Conservation (phyloP, 108 stramenopile genomes). For the Aureococcus anophagefferens region DNA sequence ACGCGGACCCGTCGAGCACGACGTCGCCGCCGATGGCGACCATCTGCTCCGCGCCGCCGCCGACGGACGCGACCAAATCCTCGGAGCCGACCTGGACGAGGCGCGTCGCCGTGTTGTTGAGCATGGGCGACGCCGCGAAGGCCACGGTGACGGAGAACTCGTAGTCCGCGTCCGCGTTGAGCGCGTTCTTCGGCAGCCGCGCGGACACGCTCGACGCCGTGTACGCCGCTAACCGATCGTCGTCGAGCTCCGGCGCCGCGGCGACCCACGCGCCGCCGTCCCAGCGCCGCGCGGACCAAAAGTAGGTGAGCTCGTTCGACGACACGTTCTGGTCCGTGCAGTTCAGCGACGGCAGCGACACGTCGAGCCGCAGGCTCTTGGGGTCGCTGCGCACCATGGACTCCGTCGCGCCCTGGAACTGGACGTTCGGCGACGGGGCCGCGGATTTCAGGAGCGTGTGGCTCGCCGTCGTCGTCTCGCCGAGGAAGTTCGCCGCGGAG, state of each 20-base stretch:
- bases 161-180: neutral
- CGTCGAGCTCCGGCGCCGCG: neutral
- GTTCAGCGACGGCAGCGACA: neutral
- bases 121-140: neutral
- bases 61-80: neutral
- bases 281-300: neutral
- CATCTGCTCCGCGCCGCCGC: neutral
- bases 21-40: neutral
- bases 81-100: neutral
- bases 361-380: neutral
- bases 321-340: neutral
- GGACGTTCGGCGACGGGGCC: neutral
- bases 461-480: neutral
- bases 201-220: neutral
- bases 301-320: neutral
- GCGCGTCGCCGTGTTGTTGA: neutral
- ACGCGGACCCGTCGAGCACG: neutral
- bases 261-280: neutral
- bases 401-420: neutral
- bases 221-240: neutral
- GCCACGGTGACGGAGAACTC: neutral
- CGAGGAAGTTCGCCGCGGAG: neutral
- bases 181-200: neutral
- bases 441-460: neutral
- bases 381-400: neutral